Evolutionary conservation across 1,284 basidiomycete genomes (phyloP), one percentile per base, ranked within the genome.

Genomic region (Athelia sp.): DNA sequence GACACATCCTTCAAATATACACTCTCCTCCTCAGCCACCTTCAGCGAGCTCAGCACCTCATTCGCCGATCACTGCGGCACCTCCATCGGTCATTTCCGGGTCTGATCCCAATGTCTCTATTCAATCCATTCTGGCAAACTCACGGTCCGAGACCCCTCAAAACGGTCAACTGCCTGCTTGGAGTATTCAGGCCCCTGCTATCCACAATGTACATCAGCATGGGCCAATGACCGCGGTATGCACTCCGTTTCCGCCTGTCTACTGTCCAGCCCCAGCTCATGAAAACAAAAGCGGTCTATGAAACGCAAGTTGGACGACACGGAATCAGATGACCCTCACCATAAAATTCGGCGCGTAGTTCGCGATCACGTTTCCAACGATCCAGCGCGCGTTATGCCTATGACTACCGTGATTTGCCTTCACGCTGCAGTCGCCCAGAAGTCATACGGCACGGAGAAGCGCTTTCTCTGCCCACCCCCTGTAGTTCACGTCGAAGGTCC

Each of bases 341-440:
- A 70, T 57, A 90, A 90, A 74, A 88, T 90, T 62, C 78, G 88
- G 50, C 82, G 86, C 58, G 85, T 87, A 56, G 85, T 89, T 51
- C 83, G 83, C 64, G 84, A 88, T 62, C 87, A 87, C 62, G 78
- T 87, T 55, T 78, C 79, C 23, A 82, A 84, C 58, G 85, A 89
- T 57, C 80, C 82, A 8, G 66, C 78, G 46, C 83, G 83, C 54
- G 78, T 85, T 56, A 76, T 87, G 69, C 83, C 86, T 51, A 90
- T 91, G 89, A 93, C 91, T 42, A 93, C 90, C 36, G 87, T 93
- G 29, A 81, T 91, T 52, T 93, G 90, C 59, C 72, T 91, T 32
- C 90, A 93, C 58, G 90, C 91, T 26, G 89, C 90, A 17, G 91
- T 93, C 43, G 91, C 91, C 1, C 91, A 93, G 72, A 94, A 94